A percentile compares a stretch with the other conserved stretches of the same genome.
phyloP scores from a whole-genome alignment of 2,329 filamentous ascomycete species.

The Pseudogymnoascus sp. region DNA sequence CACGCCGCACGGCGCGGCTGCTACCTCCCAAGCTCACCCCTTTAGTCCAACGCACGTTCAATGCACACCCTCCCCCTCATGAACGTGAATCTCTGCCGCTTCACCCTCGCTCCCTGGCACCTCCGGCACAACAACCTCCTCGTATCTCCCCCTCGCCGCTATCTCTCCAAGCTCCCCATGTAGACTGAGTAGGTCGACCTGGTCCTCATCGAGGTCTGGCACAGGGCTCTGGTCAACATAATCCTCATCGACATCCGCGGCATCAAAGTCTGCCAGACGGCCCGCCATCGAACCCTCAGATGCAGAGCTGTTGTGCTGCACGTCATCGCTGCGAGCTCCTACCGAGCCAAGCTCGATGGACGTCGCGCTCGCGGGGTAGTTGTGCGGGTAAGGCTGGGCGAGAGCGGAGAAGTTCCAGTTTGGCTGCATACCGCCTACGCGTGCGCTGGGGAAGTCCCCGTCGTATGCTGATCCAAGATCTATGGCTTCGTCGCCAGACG shows the following conservation, averaged over 20 bases:
- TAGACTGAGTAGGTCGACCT: conserved; percentile 16
- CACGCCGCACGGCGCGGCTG: no score
- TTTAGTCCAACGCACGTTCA: conserved; percentile 12
- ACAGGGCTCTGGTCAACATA: conserved; percentile 22
- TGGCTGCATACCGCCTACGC: neutral
- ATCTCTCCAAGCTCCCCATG: conserved; percentile 16
- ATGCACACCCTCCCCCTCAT: conserved; percentile 25
- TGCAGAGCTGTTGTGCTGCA: conserved; percentile 25
- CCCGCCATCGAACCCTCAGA: conserved; percentile 16
- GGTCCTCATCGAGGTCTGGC: conserved; percentile 23
- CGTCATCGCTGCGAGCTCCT: conserved; percentile 22
- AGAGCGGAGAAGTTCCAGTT: conserved; percentile 18
- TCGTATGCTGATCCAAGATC: conserved; percentile 17
- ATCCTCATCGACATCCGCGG: conserved; percentile 18
- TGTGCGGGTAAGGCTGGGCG: neutral
- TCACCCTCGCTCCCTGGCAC: conserved; percentile 18
- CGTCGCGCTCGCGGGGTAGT: neutral
- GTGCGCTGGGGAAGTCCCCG: neutral
- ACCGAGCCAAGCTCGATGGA: neutral
- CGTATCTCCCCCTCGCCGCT: neutral
- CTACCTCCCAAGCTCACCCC: neutral
- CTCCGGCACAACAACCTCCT: neutral
- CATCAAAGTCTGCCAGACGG: conserved; percentile 23
- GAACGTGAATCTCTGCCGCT: conserved; percentile 27
- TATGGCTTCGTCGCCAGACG: conserved; percentile 21